A percentile compares a stretch with the other conserved stretches of the same genome.
Conservation (phyloP, 2,329 filamentous ascomycete genomes). For the Alternaria sp. region DNA sequence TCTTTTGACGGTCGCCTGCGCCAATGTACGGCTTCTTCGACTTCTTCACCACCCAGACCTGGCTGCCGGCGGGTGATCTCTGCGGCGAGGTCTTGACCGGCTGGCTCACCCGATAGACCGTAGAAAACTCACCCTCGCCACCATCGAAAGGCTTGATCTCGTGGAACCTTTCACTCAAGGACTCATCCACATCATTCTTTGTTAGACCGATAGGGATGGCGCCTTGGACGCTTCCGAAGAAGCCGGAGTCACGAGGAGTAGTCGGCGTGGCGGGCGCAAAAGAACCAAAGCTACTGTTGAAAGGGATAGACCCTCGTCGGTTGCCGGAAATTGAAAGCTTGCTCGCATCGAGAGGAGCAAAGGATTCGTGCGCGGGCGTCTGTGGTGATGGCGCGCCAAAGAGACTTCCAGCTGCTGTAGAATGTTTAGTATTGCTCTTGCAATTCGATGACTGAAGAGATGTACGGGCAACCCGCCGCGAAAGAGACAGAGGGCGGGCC, state of each 20-base stretch:
- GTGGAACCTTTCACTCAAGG: slow-evolving; percentile 77
- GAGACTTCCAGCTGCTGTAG: slow-evolving; percentile 62
- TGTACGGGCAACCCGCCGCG: slow-evolving; percentile 46
- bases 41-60: slow-evolving; percentile 93
- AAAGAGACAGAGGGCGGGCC: slow-evolving; percentile 53
- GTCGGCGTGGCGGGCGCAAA: slow-evolving; percentile 86
- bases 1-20: slow-evolving; percentile 78
- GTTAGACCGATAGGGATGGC: slow-evolving; percentile 68
- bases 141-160: slow-evolving; percentile 73
- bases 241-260: slow-evolving; percentile 65
- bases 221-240: slow-evolving; percentile 67
- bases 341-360: slow-evolving; percentile 81
- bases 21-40: slow-evolving; percentile 82
- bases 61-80: slow-evolving; percentile 40
- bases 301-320: slow-evolving; percentile 51
- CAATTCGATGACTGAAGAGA: slow-evolving; percentile 8
- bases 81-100: slow-evolving; percentile 46
- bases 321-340: slow-evolving; percentile 78
- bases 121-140: slow-evolving; percentile 91
- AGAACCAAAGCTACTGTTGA: slow-evolving; percentile 54
- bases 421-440: slow-evolving; percentile 43
- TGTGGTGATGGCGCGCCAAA: slow-evolving; percentile 73
- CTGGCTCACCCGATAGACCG: slow-evolving; percentile 81
- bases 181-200: slow-evolving; percentile 77
- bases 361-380: slow-evolving; percentile 75